phyloP scores from a whole-genome alignment of 192 early-diverging fungal species.

The Dissophora ornata region DNA sequence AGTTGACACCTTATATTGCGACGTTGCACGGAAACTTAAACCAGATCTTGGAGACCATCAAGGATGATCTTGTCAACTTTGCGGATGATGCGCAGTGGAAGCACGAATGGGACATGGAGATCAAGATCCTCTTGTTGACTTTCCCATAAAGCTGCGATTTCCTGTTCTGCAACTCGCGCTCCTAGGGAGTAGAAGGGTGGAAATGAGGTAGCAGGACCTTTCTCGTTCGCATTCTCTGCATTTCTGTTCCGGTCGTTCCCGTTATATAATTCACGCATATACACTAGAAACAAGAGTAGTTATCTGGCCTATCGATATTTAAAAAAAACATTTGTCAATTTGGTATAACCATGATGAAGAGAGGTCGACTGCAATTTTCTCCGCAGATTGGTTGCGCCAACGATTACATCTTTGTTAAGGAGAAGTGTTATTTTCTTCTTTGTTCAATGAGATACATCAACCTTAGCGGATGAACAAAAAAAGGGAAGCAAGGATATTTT shows the following conservation, averaged over 20 bases:
- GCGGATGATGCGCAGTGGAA: conserved; percentile 35
- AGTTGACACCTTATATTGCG: conserved; percentile 1
- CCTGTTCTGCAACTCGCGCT: no score
- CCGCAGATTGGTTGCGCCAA: no score
- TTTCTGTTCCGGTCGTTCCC: neutral
- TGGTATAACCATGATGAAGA: no score
- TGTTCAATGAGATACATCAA: no score
- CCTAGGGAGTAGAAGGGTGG: no score
- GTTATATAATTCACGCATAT: neutral
- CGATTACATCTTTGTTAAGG: no score
- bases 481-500: no score
- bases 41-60: conserved; percentile 38
- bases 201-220: conserved; percentile 5
- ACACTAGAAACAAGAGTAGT: neutral
- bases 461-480: no score
- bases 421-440: no score
- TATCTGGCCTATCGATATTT: no score
- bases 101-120: conserved; percentile 33
- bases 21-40: conserved; percentile 46
- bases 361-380: no score
- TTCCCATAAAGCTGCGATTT: conserved; percentile 53
- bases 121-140: conserved; percentile 45
- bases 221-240: neutral
- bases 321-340: no score
- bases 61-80: conserved; percentile 22